phyloP scores from a whole-genome alignment of 352 stramenopile genomes.

The Peronospora belbahrii region DNA sequence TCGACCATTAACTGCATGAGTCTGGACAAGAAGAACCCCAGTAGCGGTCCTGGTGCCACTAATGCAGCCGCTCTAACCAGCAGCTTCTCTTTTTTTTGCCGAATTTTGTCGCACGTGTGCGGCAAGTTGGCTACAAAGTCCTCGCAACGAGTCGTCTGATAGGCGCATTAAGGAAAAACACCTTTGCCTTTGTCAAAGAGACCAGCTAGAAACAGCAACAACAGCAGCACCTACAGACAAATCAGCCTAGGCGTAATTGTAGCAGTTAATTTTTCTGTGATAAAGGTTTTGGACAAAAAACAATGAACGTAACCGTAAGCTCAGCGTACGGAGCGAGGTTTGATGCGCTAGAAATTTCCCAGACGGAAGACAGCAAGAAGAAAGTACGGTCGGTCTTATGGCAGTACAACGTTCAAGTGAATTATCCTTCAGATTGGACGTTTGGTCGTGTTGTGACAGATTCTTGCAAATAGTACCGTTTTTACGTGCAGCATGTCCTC shows the following conservation, averaged over 20 bases:
- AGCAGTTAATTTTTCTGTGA: conserved; percentile 1
- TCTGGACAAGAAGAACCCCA: conserved; percentile 20
- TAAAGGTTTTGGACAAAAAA: too few relatives aligned
- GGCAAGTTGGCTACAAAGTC: conserved; percentile 30
- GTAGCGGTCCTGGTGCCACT: background rate
- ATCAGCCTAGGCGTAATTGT: too few relatives aligned
- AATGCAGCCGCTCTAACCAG: background rate
- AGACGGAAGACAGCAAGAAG: background rate
- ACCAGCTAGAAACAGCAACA: conserved; percentile 33
- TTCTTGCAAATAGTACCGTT: too few relatives aligned
- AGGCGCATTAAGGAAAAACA: conserved; percentile 24
- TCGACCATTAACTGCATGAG: conserved; percentile 17
- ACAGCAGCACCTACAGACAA: too few relatives aligned
- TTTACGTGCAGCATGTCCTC: too few relatives aligned
- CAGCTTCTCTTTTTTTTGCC: conserved; percentile 33
- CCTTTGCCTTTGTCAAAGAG: conserved; percentile 23
- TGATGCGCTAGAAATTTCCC: too few relatives aligned
- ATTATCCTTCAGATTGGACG: conserved; percentile 17
- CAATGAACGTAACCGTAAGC: too few relatives aligned
- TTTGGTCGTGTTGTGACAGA: too few relatives aligned
- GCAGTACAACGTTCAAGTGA: conserved; percentile 23
- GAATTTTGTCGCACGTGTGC: conserved; percentile 35
- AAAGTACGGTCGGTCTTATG: conserved; percentile 11
- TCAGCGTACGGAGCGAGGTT: too few relatives aligned
- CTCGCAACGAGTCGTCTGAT: conserved; percentile 21